phyloP scores from a whole-genome alignment of 345 rosid genomes.

The Euphorbia pulcherrima region DNA sequence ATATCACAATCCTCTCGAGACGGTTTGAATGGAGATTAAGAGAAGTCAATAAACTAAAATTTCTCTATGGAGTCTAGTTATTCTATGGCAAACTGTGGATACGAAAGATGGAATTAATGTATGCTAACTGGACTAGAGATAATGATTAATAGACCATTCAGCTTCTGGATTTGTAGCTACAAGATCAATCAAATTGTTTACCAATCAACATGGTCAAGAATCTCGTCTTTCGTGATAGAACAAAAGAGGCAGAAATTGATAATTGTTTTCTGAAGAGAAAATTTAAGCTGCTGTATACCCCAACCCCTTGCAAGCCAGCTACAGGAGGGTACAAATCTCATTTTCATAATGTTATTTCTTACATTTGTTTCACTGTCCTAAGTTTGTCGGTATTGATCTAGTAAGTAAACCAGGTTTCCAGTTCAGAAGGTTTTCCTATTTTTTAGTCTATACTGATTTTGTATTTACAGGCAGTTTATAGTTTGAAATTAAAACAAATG shows the following conservation, averaged over 20 bases:
- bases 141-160: not conserved
- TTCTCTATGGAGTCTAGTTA: not conserved
- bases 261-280: not conserved
- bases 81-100: not conserved
- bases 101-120: not conserved
- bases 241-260: not conserved
- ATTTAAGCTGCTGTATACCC: not conserved
- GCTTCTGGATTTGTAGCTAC: not conserved
- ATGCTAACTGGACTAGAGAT: not conserved
- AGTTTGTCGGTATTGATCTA: too few species aligned
- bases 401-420: too few species aligned
- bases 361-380: not conserved
- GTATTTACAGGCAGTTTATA: too few species aligned
- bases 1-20: too few species aligned
- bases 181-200: not conserved
- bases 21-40: not conserved
- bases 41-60: not conserved
- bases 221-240: not conserved
- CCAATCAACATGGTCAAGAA: not conserved
- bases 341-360: too few species aligned
- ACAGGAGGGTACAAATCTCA: not conserved
- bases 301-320: not conserved
- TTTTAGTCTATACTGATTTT: too few species aligned
- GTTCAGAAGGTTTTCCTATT: too few species aligned
- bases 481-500: too few species aligned